Evolutionary conservation across 2,329 filamentous ascomycete species (phyloP), one percentile per base, ranked within the genome.

Genomic region (Amauroascus niger): DNA sequence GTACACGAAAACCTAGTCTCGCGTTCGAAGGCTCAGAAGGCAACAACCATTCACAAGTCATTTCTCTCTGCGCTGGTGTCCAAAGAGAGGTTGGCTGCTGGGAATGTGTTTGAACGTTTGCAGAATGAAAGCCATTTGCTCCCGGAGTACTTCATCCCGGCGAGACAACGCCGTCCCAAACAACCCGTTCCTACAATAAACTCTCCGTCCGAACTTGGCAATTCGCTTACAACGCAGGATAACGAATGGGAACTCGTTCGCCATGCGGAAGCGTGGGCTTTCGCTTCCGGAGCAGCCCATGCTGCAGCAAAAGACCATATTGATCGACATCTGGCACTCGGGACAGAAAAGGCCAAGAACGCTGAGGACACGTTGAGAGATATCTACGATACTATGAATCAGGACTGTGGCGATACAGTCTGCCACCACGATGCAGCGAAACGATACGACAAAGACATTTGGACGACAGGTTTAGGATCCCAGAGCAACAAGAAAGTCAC

Each of bases 111-210:
- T n/a, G 65, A 70, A 53, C 67, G 69, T 13, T 55, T 72, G n/a
- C 64, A 64, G 7, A 68, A 71, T 35, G 70, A 72, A 55, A 72
- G 69, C 47, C 70, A 71, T 44, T 62, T 72, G 7, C 68, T 72
- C n/a, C 68, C 69, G 1, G 68, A 71, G 49, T 72, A 71, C 47
- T 69, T 70, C 2, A 61, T 69, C 22, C 59, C 66, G 6, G 62
- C 65, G 18, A 64, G 62, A 32, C 69, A 71, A 48, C 60, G 65
- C 4, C 67, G 66, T 35, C 69, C 69, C 60, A 67, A 69, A 48
- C 62, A 68, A 40, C 62, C 62, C 6, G 61, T 64, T 26, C 61
- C 64, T 2, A 60, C 64, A 8, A 59, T 65, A 14, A 62, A 58
- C 28, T 59, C 61, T 16, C 61, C 64, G 2, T 58, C 59, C 41